Evolutionary conservation across 2,329 filamentous ascomycete species (phyloP).

Genomic region (Fusarium goolgardi): DNA sequence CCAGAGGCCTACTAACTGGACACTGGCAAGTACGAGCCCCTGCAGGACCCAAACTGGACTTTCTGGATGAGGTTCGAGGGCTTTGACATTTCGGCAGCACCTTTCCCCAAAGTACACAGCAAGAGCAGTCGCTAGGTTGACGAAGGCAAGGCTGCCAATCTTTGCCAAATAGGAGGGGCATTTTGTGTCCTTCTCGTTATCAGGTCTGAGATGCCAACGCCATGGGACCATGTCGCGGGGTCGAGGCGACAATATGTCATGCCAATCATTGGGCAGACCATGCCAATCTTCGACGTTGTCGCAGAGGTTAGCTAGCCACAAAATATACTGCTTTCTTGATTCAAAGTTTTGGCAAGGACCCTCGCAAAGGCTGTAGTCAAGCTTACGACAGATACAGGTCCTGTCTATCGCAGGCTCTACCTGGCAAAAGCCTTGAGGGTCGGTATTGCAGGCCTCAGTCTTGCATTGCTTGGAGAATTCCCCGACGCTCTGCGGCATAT

Average conservation of each 20-base stretch:
- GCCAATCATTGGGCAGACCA: constrained; percentile 5
- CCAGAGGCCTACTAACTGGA: neutral
- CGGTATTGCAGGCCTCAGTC: neutral
- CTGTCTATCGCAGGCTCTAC: neutral
- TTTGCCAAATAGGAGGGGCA: constrained; percentile 10
- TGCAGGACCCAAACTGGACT: neutral
- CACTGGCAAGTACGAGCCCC: neutral
- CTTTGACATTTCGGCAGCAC: accelerated
- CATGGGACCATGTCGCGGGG: constrained; percentile 32
- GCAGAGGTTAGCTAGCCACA: neutral
- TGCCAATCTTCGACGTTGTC: neutral
- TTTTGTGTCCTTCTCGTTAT: accelerated
- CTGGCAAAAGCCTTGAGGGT: neutral
- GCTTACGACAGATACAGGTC: neutral
- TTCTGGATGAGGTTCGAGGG: neutral
- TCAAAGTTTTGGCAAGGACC: neutral
- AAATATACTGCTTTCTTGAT: neutral
- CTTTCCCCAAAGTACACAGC: neutral
- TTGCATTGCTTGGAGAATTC: neutral
- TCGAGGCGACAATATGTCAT: neutral
- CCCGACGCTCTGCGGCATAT: neutral
- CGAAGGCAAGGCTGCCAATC: constrained; percentile 1
- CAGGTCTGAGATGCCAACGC: constrained; percentile 15
- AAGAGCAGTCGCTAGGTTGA: constrained; percentile 11
- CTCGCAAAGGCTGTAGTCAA: neutral